Evolutionary conservation across 805 yeast species (phyloP).

Genomic region (Suhomyces sp.): DNA sequence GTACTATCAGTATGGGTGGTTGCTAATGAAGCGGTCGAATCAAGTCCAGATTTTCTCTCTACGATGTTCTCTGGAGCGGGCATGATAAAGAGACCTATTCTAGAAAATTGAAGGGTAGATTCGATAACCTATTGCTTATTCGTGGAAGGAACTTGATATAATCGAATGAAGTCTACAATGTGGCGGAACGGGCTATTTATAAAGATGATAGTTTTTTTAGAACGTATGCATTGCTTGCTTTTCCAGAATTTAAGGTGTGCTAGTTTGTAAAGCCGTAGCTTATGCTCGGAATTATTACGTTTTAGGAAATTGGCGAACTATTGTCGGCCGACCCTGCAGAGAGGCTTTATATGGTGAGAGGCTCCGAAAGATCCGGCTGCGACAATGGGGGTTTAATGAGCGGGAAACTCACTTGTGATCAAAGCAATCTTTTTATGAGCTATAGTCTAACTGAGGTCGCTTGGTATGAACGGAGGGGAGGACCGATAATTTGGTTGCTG

Average conservation of each 20-base stretch:
- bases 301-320: not conserved
- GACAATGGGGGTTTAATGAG: not conserved
- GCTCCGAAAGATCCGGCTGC: not conserved
- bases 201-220: not conserved
- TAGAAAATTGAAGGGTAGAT: not conserved
- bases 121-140: not conserved
- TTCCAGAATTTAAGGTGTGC: not conserved
- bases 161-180: not conserved
- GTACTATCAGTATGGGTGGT: constrained; percentile 1
- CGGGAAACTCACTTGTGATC: not conserved
- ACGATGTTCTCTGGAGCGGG: not conserved
- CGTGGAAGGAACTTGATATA: not conserved
- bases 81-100: not conserved
- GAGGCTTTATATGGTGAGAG: not conserved
- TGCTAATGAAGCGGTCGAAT: constrained; percentile 1
- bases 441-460: not conserved
- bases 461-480: not conserved
- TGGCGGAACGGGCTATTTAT: not conserved
- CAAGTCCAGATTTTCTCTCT: not conserved
- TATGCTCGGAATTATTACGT: not conserved
- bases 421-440: not conserved
- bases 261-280: not conserved
- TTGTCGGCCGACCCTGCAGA: not conserved
- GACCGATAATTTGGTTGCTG: not conserved
- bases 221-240: not conserved